Evolutionary conservation across 73 alveolate species (phyloP), one percentile per base, ranked within the genome.

Genomic region (Breviolum minutum): DNA sequence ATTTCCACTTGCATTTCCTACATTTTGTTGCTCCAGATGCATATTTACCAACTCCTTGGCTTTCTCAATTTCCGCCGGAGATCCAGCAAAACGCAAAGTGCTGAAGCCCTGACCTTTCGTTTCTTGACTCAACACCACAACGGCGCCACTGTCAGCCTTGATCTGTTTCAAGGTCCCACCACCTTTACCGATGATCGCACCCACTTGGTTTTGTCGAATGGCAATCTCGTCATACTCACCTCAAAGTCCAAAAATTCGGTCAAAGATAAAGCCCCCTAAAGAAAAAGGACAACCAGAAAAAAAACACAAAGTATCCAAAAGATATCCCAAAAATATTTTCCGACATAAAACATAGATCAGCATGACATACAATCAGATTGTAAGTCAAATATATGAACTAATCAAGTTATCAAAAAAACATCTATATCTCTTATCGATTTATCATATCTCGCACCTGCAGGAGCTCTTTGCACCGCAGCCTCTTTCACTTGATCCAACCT

Each of bases 401-500:
- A 14, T 68, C 77, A 17, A 14, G 6, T 14, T 22, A 4, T 1
- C 1, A 68, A 1, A 68, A 68, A 22, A 14, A 22, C 77, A 68
- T 17, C 77, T 40, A 40, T 40, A 22, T 17, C 77, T 68, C 8
- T 22, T 68, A 22, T 68, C 6, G 77, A 17, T 68, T 68, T 14
- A 26, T 29, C 64, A 10, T 26, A 13, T 40, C 27, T 40, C 3
- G 54, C 40, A 10, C 93, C 93, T 84, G 93, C 93, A 9, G 93
- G 93, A 20, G 93, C 93, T 61, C 93, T 16, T 84, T 84, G 93
- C 60, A 84, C 93, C 61, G 93, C 93, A 14, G 86, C 95, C 54
- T 89, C 95, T 54, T 89, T 89, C 73, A 89, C 95, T 69, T 89
- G 95, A 48, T 89, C 95, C 95, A 89, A n/a, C 95, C 95, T 89